Conservation (phyloP, 176 grass and related monocot species). For the Miscanthus lutarioriparius region DNA sequence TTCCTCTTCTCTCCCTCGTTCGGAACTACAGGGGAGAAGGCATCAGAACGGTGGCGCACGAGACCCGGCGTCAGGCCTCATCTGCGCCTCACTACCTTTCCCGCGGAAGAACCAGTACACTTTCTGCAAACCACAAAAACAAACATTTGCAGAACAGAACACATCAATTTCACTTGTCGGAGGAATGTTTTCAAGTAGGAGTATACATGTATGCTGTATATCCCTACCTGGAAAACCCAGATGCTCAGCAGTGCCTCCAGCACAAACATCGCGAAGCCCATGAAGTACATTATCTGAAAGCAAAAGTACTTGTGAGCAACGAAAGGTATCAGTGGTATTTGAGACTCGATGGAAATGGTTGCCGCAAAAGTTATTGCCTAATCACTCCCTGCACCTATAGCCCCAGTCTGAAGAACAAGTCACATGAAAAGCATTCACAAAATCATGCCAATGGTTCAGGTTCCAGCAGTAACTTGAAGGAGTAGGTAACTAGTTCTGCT, state of each 20-base stretch:
- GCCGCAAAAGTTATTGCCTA: background rate
- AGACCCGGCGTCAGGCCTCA: constrained; percentile 44
- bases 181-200: background rate
- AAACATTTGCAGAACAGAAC: background rate
- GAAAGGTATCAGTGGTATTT: background rate
- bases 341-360: background rate
- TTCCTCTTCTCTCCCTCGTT: background rate
- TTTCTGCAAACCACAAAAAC: constrained; percentile 25
- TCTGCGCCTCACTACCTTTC: constrained; percentile 43
- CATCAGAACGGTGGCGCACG: constrained; percentile 22
- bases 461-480: background rate
- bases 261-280: constrained; percentile 59
- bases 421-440: background rate
- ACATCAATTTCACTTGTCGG: background rate
- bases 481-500: background rate
- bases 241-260: constrained; percentile 60
- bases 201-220: background rate
- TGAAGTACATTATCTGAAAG: constrained; percentile 67
- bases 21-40: background rate
- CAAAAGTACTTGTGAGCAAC: background rate
- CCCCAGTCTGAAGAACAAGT: background rate
- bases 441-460: background rate
- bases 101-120: constrained; percentile 54
- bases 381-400: background rate
- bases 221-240: constrained; percentile 62